Base-by-base conservation (phyloP, 2,329 filamentous ascomycete genomes). In the Cryphonectria nitschkei region DNA sequence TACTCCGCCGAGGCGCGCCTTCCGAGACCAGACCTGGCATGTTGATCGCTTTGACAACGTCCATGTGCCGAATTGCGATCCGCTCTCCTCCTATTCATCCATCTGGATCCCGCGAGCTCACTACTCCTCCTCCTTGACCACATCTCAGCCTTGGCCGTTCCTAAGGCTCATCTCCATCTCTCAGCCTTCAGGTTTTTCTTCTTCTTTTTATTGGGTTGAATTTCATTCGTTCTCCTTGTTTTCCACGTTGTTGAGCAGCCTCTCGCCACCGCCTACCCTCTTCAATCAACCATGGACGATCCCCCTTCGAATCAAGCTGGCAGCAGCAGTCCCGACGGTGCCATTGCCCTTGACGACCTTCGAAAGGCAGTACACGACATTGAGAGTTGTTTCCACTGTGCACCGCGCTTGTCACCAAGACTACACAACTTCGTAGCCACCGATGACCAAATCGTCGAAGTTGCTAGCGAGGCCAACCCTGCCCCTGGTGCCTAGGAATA, bases 391-490 rank as follows among this genome's bases (percentile, higher is more conserved):
- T n/a, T 13, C 2, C 54, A 68, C 1, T 52, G 54, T 50, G 26
- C 52, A 19, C 29, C 43, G n/a, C 41, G 19, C 29, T 41, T 41
- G 34, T 37, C 63, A 34, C 68, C 69, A 19, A 52, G 41, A 13
- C 3, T 73, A 3, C 71, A 71, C 22, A 19, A 65, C 64, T 73
- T 73, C 19, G 64, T 71, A 19, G 67, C 69, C 56, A 69, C 69
- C 37, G 67, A 73, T 16, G 32, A 65, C 54, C 43, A 58, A 22
- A 22, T 65, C 39, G 54, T 71, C 46, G 26, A 4, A n/a, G 9
- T 50, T 22, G 71, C 65, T 22, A 54, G 29, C 26, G 63, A 34
- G 8, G 19, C 26, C 16, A 32, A 41, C 2, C n/a, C 5, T 16
- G 39, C 46, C n/a, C 63, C 46, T n/a, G 32, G 39, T 6, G 26